Conservation (phyloP, 2,329 filamentous ascomycete genomes). For the Claviceps maximensis region DNA sequence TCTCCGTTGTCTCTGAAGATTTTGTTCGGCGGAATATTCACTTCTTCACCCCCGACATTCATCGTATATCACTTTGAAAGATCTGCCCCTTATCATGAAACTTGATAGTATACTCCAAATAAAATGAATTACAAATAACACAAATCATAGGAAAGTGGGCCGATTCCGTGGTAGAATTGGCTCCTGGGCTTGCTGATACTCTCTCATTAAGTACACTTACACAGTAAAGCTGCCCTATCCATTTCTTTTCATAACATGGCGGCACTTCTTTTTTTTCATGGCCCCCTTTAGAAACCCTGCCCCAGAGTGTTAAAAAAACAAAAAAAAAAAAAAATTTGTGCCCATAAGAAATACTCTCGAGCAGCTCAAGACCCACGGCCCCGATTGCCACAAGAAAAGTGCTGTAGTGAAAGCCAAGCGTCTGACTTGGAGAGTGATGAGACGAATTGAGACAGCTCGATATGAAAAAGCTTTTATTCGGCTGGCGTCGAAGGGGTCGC, state of each 20-base stretch:
- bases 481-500: constrained; percentile 36
- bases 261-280: constrained; percentile 1
- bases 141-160: constrained; percentile 4
- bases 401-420: not conserved
- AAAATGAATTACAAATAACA: constrained; percentile 16
- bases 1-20: too few relatives aligned
- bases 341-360: constrained; percentile 2
- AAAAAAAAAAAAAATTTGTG: constrained; percentile 7
- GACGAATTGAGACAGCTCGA: not conserved
- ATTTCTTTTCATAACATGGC: constrained; percentile 6
- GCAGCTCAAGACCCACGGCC: not conserved
- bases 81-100: not conserved
- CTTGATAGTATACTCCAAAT: constrained; percentile 17
- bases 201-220: constrained; percentile 27
- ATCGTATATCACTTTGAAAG: not conserved
- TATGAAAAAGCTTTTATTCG: constrained; percentile 2
- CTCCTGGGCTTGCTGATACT: constrained; percentile 16
- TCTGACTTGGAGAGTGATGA: not conserved
- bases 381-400: not conserved
- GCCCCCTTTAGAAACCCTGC: constrained; percentile 9
- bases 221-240: constrained; percentile 7
- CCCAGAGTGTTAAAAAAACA: constrained; percentile 8
- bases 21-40: not conserved
- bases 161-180: constrained; percentile 15
- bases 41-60: not conserved